These are phyloP conservation scores for Fusarium nelsonii DNA, from an alignment of 2,329 filamentous ascomycete genomes.

Conservation along the genomic window DNA sequence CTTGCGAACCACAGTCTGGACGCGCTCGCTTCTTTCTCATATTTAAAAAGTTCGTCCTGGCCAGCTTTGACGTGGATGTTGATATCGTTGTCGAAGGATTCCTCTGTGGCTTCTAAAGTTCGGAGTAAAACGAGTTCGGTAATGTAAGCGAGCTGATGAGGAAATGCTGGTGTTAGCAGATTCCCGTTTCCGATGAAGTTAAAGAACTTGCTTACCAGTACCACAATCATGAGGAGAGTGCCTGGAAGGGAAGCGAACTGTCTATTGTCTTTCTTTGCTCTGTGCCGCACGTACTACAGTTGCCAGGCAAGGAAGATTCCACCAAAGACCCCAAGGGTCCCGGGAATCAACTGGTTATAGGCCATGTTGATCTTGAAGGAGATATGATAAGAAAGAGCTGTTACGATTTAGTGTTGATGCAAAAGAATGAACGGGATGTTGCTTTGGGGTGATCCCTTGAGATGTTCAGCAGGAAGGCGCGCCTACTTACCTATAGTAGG, in stretches of 20 bases:
- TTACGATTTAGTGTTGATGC: not conserved
- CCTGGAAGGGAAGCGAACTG: slow-evolving; percentile 27
- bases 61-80: slow-evolving; percentile 61
- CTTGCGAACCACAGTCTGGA: slow-evolving; percentile 60
- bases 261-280: not conserved
- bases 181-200: slow-evolving; percentile 60
- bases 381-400: not conserved
- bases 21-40: not conserved
- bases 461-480: not conserved
- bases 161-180: not conserved
- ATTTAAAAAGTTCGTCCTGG: too few relatives aligned
- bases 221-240: slow-evolving; percentile 53
- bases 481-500: too few relatives aligned
- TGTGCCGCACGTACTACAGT: not conserved
- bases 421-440: not conserved
- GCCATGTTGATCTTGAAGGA: not conserved
- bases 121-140: slow-evolving; percentile 59
- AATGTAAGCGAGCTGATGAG: slow-evolving; percentile 60
- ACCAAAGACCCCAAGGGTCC: not conserved
- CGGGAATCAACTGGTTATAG: not conserved
- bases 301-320: not conserved
- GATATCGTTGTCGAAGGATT: slow-evolving; percentile 63
- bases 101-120: slow-evolving; percentile 59
- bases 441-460: not conserved
- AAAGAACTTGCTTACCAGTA: slow-evolving; percentile 49